Evolutionary conservation across 352 stramenopile genomes (phyloP).

Genomic region (Globisporangium yorkense): DNA sequence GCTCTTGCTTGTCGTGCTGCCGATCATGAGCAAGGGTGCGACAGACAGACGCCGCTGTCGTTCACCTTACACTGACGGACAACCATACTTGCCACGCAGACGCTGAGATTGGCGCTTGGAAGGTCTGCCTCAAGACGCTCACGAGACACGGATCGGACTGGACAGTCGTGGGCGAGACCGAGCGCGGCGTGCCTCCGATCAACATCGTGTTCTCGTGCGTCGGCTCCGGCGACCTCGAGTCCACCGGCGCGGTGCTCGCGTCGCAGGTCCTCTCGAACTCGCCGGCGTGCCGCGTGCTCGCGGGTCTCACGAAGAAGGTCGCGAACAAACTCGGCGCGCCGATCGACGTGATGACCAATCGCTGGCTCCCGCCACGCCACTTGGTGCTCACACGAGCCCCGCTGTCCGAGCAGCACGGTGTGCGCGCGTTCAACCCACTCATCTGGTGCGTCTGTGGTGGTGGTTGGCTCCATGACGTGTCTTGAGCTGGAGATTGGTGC

Average conservation of each 20-base stretch:
- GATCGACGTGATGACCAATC: slow-evolving; percentile 81
- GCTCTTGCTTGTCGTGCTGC: neutral
- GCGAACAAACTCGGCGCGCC: slow-evolving; percentile 75
- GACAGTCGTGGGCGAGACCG: slow-evolving; percentile 52
- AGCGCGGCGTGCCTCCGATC: slow-evolving; percentile 61
- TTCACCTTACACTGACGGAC: neutral
- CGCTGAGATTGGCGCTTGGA: slow-evolving; percentile 45
- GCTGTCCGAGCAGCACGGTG: slow-evolving; percentile 4
- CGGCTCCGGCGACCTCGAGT: slow-evolving; percentile 28
- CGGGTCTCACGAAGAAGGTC: slow-evolving; percentile 79
- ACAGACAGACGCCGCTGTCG: no score
- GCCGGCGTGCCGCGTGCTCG: slow-evolving; percentile 62
- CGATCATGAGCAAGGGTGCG: no score
- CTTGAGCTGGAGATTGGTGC: no score
- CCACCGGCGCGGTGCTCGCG: slow-evolving; percentile 31
- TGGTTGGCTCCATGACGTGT: neutral
- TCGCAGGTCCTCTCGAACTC: slow-evolving; percentile 63
- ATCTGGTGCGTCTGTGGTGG: slow-evolving; percentile 35
- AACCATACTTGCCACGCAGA: slow-evolving; percentile 22
- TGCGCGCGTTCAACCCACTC: slow-evolving; percentile 69
- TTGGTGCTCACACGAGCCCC: slow-evolving; percentile 17
- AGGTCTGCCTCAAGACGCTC: slow-evolving; percentile 60
- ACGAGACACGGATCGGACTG: slow-evolving; percentile 71
- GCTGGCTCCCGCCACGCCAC: slow-evolving; percentile 53
- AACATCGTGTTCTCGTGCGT: slow-evolving; percentile 53